Conservation (phyloP, 2,329 filamentous ascomycete genomes). For the Penicillium palitans region DNA sequence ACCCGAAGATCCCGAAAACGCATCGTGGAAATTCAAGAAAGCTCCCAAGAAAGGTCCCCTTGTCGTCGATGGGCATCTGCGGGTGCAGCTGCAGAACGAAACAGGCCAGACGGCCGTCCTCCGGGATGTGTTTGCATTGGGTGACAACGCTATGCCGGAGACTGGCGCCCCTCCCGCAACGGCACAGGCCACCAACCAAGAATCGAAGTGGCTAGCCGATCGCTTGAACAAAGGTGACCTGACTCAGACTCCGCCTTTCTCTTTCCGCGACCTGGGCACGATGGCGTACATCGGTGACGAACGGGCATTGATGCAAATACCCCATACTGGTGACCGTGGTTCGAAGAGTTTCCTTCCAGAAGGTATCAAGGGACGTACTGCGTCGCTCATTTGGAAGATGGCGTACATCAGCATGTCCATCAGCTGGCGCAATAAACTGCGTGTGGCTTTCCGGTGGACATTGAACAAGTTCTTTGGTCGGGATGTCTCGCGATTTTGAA, state of each 20-base stretch:
- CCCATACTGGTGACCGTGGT: conserved; percentile 27
- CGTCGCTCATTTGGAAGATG: conserved; percentile 47
- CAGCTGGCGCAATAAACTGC: conserved; percentile 48
- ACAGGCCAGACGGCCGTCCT: conserved; percentile 44
- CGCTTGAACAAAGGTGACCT: conserved; percentile 54
- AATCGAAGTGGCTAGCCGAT: conserved; percentile 59
- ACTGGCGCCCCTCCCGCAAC: conserved; percentile 56
- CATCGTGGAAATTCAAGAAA: conserved; percentile 53
- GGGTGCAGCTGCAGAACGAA: conserved; percentile 52
- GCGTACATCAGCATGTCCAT: conserved; percentile 50
- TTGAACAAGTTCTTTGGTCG: conserved; percentile 47
- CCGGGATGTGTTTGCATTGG: conserved; percentile 56
- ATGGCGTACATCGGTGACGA: conserved; percentile 62
- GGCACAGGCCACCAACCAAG: conserved; percentile 60
- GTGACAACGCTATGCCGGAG: conserved; percentile 58
- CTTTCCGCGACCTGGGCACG: conserved; percentile 58
- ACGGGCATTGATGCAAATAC: conserved; percentile 57
- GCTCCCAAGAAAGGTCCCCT: conserved; percentile 50
- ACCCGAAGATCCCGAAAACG: conserved; percentile 14
- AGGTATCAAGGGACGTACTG: conserved; percentile 42
- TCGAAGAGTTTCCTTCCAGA: conserved; percentile 35
- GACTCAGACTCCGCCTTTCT: conserved; percentile 44
- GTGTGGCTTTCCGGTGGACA: conserved; percentile 45
- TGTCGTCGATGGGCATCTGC: conserved; percentile 57
- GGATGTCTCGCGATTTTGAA: conserved; percentile 46